Evolutionary conservation across 495 filamentous ascomycete species (phyloP).

Genomic region (Thozetella sp.): DNA sequence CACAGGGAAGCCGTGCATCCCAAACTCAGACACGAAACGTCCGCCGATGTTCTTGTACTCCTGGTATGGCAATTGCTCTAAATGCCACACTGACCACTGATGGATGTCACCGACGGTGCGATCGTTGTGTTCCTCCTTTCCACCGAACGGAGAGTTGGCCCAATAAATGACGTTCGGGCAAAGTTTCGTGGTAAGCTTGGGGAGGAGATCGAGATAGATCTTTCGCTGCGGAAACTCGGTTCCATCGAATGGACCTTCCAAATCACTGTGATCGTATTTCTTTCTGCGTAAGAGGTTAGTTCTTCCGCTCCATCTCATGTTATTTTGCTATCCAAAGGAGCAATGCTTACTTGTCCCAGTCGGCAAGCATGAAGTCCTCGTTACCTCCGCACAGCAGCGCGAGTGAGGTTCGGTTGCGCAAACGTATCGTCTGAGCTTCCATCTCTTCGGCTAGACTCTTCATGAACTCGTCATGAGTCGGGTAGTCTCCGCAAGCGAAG

Average conservation of each 20-base stretch:
- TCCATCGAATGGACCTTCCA: background rate
- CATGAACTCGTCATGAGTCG: slow-evolving; percentile 64
- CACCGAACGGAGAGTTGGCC: slow-evolving; percentile 73
- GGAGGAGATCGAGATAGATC: background rate
- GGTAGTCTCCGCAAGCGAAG: slow-evolving; percentile 81
- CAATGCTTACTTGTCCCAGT: slow-evolving; percentile 62
- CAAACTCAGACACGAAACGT: slow-evolving; percentile 81
- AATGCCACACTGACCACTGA: slow-evolving; percentile 89
- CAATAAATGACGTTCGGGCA: slow-evolving; percentile 67
- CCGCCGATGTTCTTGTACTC: slow-evolving; percentile 73
- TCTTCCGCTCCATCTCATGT: slow-evolving; percentile 74
- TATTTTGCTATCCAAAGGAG: slow-evolving; percentile 64
- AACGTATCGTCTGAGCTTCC: slow-evolving; percentile 65
- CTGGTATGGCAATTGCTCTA: slow-evolving; percentile 75
- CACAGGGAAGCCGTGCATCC: slow-evolving; percentile 79
- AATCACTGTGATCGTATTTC: background rate
- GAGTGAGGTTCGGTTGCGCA: slow-evolving; percentile 78
- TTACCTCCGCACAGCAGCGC: slow-evolving; percentile 84
- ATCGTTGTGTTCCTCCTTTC: slow-evolving; percentile 58
- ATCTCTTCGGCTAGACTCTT: slow-evolving; percentile 68
- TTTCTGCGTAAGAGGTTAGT: slow-evolving; percentile 10
- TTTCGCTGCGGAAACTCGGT: background rate
- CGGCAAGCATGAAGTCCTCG: slow-evolving; percentile 82
- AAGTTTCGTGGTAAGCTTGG: slow-evolving; percentile 71
- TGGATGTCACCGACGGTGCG: slow-evolving; percentile 77